Evolutionary conservation across 306 rosid genomes (phyloP).

Genomic region (Cucurbita ficifolia): DNA sequence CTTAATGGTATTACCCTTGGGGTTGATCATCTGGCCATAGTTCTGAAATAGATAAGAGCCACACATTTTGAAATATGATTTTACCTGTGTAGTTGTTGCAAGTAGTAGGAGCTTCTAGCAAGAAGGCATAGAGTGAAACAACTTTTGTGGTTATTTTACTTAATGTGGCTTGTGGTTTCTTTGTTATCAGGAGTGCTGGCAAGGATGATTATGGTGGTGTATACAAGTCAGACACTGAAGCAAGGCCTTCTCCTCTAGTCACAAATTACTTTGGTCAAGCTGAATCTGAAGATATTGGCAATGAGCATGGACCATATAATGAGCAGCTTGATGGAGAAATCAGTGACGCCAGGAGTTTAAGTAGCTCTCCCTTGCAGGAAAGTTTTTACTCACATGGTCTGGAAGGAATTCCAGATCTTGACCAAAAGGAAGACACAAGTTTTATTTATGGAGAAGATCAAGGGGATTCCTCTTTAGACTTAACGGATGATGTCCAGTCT

Average conservation of each 20-base stretch:
- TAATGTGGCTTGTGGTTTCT: conserved; percentile 15
- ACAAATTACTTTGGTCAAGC: conserved; percentile 43
- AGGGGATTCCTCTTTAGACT: conserved; percentile 41
- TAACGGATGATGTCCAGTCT: conserved; percentile 34
- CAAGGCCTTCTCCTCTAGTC: conserved; percentile 36
- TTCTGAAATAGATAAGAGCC: background rate
- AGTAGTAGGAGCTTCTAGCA: background rate
- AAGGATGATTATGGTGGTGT: conserved; percentile 36
- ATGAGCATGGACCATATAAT: conserved; percentile 32
- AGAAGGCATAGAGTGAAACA: background rate
- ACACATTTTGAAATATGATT: background rate
- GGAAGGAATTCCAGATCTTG: conserved; percentile 3
- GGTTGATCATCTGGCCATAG: background rate
- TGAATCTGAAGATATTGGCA: conserved; percentile 43
- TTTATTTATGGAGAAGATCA: conserved; percentile 19
- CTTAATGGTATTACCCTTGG: background rate
- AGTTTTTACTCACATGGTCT: conserved; percentile 28
- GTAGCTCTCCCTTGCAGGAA: conserved; percentile 22
- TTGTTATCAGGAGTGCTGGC: conserved; percentile 46
- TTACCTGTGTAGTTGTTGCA: background rate
- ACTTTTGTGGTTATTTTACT: conserved; percentile 5
- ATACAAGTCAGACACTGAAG: conserved; percentile 42
- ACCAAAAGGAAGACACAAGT: conserved; percentile 22
- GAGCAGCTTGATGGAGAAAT: conserved; percentile 38
- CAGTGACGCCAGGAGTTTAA: conserved; percentile 10